phyloP scores from a whole-genome alignment of 306 rosid species.

The Carpinus viminea region DNA sequence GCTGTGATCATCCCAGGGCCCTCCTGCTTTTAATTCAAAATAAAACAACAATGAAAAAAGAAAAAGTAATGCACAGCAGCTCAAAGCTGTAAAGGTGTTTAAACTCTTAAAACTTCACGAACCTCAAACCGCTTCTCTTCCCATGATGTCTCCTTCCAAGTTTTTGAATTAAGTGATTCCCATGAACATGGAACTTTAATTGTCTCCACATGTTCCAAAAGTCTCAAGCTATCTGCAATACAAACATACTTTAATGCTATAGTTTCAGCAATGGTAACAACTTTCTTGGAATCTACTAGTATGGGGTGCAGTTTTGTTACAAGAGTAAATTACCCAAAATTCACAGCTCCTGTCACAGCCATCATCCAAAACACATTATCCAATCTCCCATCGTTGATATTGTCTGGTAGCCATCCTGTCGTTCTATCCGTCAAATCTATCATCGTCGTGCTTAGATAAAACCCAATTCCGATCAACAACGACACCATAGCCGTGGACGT shows the following conservation, averaged over 20 bases:
- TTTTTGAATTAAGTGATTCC: conserved; percentile 58
- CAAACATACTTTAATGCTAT: conserved; percentile 15
- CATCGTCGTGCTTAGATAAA: conserved; percentile 19
- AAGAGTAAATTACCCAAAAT: conserved; percentile 15
- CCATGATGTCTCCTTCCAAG: conserved; percentile 74
- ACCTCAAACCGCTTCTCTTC: conserved; percentile 69
- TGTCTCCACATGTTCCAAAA: conserved; percentile 70
- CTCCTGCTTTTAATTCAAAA: conserved; percentile 44
- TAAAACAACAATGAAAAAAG: conserved; percentile 9
- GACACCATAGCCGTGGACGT: conserved; percentile 39
- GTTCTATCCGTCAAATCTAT: conserved; percentile 8
- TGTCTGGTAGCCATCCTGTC: conserved; percentile 30
- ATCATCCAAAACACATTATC: conserved; percentile 34
- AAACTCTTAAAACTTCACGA: conserved; percentile 12
- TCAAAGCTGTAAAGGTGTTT: conserved; percentile 5
- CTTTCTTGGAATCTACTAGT: not conserved
- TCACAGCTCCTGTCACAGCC: conserved; percentile 12
- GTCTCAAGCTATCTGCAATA: conserved; percentile 75
- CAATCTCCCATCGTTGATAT: conserved; percentile 32
- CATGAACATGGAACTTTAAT: conserved; percentile 61
- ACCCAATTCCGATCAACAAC: conserved; percentile 30
- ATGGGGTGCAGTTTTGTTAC: not conserved
- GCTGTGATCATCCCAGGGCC: conserved; percentile 76
- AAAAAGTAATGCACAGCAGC: not conserved
- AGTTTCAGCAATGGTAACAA: not conserved